Percentiles rank a stretch among this genome's conserved stretches.
These are phyloP conservation scores for Sarocladium oryzae DNA, from an alignment of 2,329 filamentous ascomycete species.

Conservation along the genomic window DNA sequence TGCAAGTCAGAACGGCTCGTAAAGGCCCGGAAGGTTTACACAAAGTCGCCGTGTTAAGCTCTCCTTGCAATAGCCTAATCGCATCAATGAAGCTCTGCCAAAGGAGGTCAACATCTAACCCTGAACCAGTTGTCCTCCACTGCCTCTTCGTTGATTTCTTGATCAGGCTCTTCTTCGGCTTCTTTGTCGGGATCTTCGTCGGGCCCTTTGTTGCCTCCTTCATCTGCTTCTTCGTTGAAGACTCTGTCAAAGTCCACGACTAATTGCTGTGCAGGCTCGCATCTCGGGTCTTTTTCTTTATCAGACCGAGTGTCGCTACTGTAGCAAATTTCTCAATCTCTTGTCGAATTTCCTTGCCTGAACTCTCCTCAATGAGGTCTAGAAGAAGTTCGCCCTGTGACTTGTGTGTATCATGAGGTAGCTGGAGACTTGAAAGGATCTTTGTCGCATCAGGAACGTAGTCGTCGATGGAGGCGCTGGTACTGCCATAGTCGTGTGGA, in stretches of 20 bases:
- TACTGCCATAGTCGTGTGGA: not conserved
- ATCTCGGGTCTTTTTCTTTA: not conserved
- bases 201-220: no score
- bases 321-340: constrained; percentile 4
- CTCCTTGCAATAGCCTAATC: not conserved
- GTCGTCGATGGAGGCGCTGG: not conserved
- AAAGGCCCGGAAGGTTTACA: constrained; percentile 1
- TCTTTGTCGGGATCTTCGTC: no score
- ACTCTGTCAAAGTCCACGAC: no score
- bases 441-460: not conserved
- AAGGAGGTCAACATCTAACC: not conserved
- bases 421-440: constrained; percentile 2
- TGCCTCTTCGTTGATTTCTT: not conserved
- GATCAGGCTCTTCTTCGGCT: no score
- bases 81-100: not conserved
- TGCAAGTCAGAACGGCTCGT: not conserved
- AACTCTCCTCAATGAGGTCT: not conserved
- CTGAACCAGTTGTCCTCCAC: not conserved
- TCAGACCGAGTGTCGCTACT: not conserved
- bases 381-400: constrained; percentile 1
- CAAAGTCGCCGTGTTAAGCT: not conserved
- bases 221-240: no score
- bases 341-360: not conserved
- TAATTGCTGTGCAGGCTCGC: not conserved
- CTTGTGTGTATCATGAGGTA: not conserved